Base-by-base conservation (phyloP, 371 early-diverging fungal genomes). In the Saksenaea oblongispora region DNA sequence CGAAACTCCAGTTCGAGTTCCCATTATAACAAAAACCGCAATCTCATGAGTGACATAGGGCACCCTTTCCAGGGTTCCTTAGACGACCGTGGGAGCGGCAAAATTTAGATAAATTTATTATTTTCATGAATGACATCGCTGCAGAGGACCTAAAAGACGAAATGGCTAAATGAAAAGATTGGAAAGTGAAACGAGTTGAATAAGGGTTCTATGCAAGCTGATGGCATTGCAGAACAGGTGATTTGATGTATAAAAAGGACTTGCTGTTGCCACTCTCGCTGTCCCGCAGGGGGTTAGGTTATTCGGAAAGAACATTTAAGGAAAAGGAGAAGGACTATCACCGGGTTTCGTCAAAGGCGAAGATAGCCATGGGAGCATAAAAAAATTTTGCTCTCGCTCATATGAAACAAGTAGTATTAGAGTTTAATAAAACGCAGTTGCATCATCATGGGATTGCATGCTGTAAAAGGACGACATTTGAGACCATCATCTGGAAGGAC, bases 391-490 rank as follows among this genome's bases (percentile, higher is more conserved):
- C 31, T 4, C 31, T 31, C 7, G 31, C 31, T 7, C 31, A 31
- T 31, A 31, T 31, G 31, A 31, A 31, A 31, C 31, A 31, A 31
- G 22, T 47, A 10, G 10, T 47, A 47, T 47, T 47, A 47, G 22
- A 22, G 51, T 47, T 47, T 47, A 47, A 47, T 47, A 47, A 47
- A 47, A 47, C 22, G 9, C 24, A 10, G n/a, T 47, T 41, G 42
- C 42, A 41, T n/a, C 51, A 47, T 47, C 51, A 47, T 47, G 51
- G 51, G 51, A 26, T 26, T 47, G 51, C 51, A 47, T 47, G 51
- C 51, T 47, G 51, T 47, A 47, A 47, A 22, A 47, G 51, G 51
- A 22, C 51, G 51, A 47, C 51, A 47, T 47, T 47, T 47, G 51
- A 47, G 51, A 47, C 51, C 51, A 47, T 47, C 51, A 47, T 47